These are phyloP conservation scores for Elsinoe fawcettii DNA, from an alignment of 2,329 filamentous ascomycete genomes.

Conservation along the genomic window DNA sequence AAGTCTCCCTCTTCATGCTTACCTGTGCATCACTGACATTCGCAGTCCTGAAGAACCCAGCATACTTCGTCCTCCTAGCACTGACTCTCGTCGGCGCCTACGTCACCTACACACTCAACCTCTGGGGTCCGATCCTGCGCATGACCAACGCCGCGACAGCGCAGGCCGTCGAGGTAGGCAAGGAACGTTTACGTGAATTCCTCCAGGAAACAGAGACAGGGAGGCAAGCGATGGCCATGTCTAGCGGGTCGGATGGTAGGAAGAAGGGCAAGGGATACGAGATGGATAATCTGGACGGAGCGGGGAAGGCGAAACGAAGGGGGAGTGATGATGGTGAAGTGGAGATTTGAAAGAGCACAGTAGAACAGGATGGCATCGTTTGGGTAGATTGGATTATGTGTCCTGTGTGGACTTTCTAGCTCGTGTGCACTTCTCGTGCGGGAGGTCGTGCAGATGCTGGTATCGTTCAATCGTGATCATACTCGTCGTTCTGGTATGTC, in stretches of 20 bases:
- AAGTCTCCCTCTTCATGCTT: slow-evolving; percentile 34
- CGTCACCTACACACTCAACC: slow-evolving; percentile 84
- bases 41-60: slow-evolving; percentile 81
- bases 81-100: slow-evolving; percentile 70
- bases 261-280: slow-evolving; percentile 30
- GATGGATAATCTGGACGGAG: slow-evolving; percentile 54
- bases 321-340: slow-evolving; percentile 53
- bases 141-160: slow-evolving; percentile 84
- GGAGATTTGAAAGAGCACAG: slow-evolving; percentile 21
- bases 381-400: neutral
- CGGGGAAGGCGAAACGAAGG: slow-evolving; percentile 46
- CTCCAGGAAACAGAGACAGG: slow-evolving; percentile 81
- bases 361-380: slow-evolving; percentile 10
- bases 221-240: slow-evolving; percentile 73
- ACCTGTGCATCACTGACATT: neutral
- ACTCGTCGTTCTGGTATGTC: neutral
- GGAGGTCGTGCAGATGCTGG: neutral
- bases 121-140: slow-evolving; percentile 91
- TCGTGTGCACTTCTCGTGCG: neutral
- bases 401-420: neutral
- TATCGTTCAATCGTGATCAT: neutral
- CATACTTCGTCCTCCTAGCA: slow-evolving; percentile 85
- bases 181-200: slow-evolving; percentile 84
- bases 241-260: slow-evolving; percentile 23
- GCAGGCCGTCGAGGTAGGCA: slow-evolving; percentile 85